These are phyloP conservation scores for Pyrenopolyporus hunteri DNA, from an alignment of 495 filamentous ascomycete genomes.

Conservation along the genomic window DNA sequence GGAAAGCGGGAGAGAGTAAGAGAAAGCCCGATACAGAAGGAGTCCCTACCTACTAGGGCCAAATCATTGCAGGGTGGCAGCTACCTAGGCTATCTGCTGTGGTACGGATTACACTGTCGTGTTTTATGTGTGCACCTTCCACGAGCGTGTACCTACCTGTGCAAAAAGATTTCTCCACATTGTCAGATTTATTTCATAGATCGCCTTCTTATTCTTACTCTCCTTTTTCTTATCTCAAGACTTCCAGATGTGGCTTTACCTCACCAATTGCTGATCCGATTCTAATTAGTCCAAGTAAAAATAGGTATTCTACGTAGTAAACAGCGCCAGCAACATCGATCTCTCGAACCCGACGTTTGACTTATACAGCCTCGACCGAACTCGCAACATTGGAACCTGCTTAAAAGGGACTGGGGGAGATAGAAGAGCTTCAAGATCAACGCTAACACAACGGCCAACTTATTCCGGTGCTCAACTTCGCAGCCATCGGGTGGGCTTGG, in stretches of 20 bases:
- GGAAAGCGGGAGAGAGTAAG: neutral
- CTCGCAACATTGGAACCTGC: conserved; percentile 5
- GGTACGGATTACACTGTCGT: too few relatives aligned
- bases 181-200: conserved; percentile 26
- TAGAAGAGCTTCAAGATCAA: neutral
- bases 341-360: conserved; percentile 14
- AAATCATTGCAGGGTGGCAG: too few relatives aligned
- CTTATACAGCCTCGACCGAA: conserved; percentile 1
- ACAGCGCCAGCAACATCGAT: conserved; percentile 21
- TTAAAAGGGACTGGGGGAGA: neutral
- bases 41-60: too few relatives aligned
- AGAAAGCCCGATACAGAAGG: too few relatives aligned
- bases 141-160: too few relatives aligned
- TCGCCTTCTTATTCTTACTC: conserved; percentile 23
- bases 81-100: too few relatives aligned
- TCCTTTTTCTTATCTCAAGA: neutral
- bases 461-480: neutral
- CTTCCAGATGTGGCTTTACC: conserved; percentile 20
- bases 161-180: conserved; percentile 24
- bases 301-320: neutral
- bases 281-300: conserved; percentile 20
- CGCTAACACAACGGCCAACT: neutral
- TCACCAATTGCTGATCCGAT: conserved; percentile 32
- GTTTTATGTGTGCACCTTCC: too few relatives aligned
- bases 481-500: neutral